phyloP scores from a whole-genome alignment of 2,329 filamentous ascomycete species.

The Orbilia ellipsospora region DNA sequence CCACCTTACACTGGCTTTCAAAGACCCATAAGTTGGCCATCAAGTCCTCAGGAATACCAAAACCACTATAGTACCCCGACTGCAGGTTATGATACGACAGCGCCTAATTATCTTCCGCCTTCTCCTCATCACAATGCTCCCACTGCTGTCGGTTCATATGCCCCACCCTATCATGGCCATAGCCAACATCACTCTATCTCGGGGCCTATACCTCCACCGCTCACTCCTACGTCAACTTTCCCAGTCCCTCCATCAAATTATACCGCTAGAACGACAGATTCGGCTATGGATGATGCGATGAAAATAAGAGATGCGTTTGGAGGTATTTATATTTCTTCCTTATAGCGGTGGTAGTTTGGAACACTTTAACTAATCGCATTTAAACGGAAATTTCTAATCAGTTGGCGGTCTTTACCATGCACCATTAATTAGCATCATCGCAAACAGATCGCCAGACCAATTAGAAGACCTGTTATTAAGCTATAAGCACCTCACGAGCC shows the following conservation, averaged over 20 bases:
- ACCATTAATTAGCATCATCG: conserved; percentile 44
- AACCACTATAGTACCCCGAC: conserved; percentile 13
- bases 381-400: conserved; percentile 1
- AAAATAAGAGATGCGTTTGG: conserved; percentile 49
- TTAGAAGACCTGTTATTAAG: conserved; percentile 27
- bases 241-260: conserved; percentile 4
- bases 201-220: conserved; percentile 30
- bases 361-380: neutral
- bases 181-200: conserved; percentile 42
- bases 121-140: conserved; percentile 5
- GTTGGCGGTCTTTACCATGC: conserved; percentile 46
- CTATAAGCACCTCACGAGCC: conserved; percentile 44
- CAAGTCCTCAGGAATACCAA: conserved; percentile 25
- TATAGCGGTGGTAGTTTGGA: neutral
- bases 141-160: neutral
- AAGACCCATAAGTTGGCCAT: conserved; percentile 47
- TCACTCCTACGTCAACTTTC: conserved; percentile 10
- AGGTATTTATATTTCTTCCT: conserved; percentile 21
- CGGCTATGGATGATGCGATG: conserved; percentile 44
- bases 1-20: conserved; percentile 35
- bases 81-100: neutral
- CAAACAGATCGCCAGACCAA: conserved; percentile 38
- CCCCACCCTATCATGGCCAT: conserved; percentile 2
- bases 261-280: conserved; percentile 18
- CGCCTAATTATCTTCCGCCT: conserved; percentile 17